A percentile compares a stretch with the other conserved stretches of the same genome.
Conservation (phyloP, 345 rosid species). For the Crucihimalaya himalaica region DNA sequence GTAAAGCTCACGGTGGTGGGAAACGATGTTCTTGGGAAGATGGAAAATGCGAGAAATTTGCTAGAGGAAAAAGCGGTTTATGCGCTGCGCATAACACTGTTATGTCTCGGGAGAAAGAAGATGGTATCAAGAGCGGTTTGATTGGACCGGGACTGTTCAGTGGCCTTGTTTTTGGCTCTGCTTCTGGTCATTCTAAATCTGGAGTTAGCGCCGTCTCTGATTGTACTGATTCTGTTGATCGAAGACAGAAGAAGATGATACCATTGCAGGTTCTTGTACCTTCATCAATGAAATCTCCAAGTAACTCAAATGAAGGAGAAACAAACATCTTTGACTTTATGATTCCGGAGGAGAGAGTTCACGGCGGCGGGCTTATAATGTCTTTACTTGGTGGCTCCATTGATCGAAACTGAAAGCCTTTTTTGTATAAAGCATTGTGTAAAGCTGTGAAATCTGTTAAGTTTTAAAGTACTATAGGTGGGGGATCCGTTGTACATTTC, state of each 20-base stretch:
- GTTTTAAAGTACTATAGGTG: no score
- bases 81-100: conserved; percentile 83
- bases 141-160: conserved; percentile 78
- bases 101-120: conserved; percentile 48
- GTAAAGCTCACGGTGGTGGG: conserved; percentile 98
- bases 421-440: background rate
- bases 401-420: conserved; percentile 49
- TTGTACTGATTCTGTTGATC: conserved; percentile 54
- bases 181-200: conserved; percentile 53
- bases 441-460: background rate
- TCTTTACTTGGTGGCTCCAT: conserved; percentile 73
- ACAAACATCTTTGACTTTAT: conserved; percentile 45
- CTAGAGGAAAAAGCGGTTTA: conserved; percentile 88
- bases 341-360: conserved; percentile 94
- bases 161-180: conserved; percentile 64
- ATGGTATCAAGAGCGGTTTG: conserved; percentile 53
- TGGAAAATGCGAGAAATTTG: conserved; percentile 80
- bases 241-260: conserved; percentile 53
- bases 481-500: background rate
- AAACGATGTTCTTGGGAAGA: conserved; percentile 81
- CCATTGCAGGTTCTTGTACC: conserved; percentile 92
- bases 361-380: conserved; percentile 78
- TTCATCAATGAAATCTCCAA: conserved; percentile 67
- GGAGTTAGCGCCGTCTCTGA: conserved; percentile 60
- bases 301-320: conserved; percentile 28